Percentiles rank a stretch among this genome's conserved stretches.
Conservation (phyloP, 495 filamentous ascomycete genomes). For the Patellaria atrata region DNA sequence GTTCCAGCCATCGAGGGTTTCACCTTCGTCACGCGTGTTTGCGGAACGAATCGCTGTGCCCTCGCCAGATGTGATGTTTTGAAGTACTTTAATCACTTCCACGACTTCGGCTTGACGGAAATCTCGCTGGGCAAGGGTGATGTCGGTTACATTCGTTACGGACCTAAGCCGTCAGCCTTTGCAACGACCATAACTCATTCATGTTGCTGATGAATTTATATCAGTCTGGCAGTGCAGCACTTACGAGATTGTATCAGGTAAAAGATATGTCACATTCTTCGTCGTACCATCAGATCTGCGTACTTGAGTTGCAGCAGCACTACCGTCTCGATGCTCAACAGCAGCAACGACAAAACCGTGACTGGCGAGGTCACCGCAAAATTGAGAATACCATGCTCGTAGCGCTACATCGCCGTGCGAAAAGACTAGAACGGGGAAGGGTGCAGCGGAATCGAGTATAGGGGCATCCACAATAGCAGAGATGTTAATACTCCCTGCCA, state of each 20-base stretch:
- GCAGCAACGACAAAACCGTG: conserved; percentile 34
- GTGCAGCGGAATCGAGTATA: conserved; percentile 24
- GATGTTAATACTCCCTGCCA: conserved; percentile 33
- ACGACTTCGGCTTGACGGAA: conserved; percentile 38
- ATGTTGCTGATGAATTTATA: not conserved
- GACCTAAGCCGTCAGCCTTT: conserved; percentile 6
- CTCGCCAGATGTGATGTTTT: conserved; percentile 28
- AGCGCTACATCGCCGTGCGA: conserved; percentile 36
- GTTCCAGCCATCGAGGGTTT: conserved; percentile 19
- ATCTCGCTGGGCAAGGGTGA: conserved; percentile 31
- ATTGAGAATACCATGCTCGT: conserved; percentile 36
- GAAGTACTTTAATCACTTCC: conserved; percentile 30
- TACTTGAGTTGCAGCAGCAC: conserved; percentile 31
- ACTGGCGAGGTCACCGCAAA: conserved; percentile 36
- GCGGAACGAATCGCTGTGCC: conserved; percentile 22
- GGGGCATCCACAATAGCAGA: conserved; percentile 35
- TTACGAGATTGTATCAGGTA: conserved; percentile 3
- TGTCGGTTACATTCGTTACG: conserved; percentile 12
- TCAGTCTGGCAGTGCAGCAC: not conserved
- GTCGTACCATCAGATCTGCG: conserved; percentile 18
- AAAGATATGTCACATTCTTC: conserved; percentile 12
- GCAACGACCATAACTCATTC: not conserved
- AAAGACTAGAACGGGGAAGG: conserved; percentile 34
- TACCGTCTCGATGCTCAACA: conserved; percentile 38
- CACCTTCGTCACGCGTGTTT: conserved; percentile 19